Conservation (phyloP, 2,329 filamentous ascomycete species). For the Arthroderma sp. region DNA sequence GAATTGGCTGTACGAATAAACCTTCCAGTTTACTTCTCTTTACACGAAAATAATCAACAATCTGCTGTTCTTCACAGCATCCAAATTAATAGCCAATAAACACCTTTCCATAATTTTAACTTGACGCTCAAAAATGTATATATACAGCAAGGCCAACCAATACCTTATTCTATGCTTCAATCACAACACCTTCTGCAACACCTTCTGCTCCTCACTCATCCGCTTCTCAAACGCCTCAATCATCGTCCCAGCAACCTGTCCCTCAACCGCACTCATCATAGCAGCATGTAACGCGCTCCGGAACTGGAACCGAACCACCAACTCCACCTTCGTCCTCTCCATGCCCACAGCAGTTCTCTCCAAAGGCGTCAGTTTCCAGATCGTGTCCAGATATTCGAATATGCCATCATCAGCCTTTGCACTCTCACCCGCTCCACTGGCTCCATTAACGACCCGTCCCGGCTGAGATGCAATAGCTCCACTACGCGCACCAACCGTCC, state of each 20-base stretch:
- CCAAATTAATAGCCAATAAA: too few species aligned
- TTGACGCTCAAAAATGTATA: constrained; percentile 1
- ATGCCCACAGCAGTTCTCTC: constrained; percentile 17
- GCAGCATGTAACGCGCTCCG: constrained; percentile 76
- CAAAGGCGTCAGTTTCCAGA: constrained; percentile 30
- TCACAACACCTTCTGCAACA: background rate
- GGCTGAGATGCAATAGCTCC: constrained; percentile 24
- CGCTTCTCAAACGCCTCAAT: constrained; percentile 57
- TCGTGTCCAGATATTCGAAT: constrained; percentile 32
- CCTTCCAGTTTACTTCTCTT: background rate
- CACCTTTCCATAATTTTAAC: background rate
- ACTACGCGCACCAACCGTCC: constrained; percentile 57
- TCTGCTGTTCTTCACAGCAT: too few species aligned
- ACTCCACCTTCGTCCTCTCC: constrained; percentile 54
- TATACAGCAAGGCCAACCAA: background rate
- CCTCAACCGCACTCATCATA: constrained; percentile 66
- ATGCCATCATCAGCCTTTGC: constrained; percentile 49
- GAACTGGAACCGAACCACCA: constrained; percentile 73
- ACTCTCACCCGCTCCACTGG: constrained; percentile 37
- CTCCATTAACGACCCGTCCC: constrained; percentile 23
- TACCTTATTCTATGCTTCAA: background rate
- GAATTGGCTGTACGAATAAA: background rate
- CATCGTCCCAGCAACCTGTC: constrained; percentile 46
- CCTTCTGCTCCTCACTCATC: constrained; percentile 40
- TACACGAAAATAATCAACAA: too few species aligned